Evolutionary conservation across 2,329 filamentous ascomycete genomes (phyloP), one percentile per base, ranked within the genome.

Genomic region (Apiospora hydei): DNA sequence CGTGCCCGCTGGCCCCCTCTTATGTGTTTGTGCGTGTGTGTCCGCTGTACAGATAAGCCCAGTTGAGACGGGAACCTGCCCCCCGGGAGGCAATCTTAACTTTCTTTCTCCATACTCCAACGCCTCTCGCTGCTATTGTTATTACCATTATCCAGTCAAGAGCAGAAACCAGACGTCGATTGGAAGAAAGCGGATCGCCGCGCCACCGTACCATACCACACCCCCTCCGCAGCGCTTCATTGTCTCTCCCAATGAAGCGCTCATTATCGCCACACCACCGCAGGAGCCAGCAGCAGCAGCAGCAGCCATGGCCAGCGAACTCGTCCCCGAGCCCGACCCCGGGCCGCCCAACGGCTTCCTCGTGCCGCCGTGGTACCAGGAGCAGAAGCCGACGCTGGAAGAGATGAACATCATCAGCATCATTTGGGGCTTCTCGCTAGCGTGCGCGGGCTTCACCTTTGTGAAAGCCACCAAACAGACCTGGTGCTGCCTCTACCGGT

Each of bases 401-500:
- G 67, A 68, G 21, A 46, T 68, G 43, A 68, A 68, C 43, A 46
- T 49, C 43, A 38, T 49, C 24, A 68, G 67, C 46, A 68, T 68
- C 24, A 49, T 68, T 7, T 68, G 67, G 67, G 67, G 67, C 24
- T 68, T 49, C 43, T 68, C 67, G 43, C 43, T 68, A 4, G 67
- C 43, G 16, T 68, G 67, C 43, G 67, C 67, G 43, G 44, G 24
- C 43, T 47, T 68, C 43, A 68, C 67, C 67, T 21, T 68, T 4
- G 46, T 49, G 14, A 68, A 68, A 24, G 67, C 46, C 14, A 11
- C 10, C 67, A 11, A 30, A 30, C 67, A 68, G 43, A 68, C 53
- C 1, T 61, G 53, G 53, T 38, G 46, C 44, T 46, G 70, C n/a
- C 74, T 78, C 30, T 71, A 72, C 24, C 71, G 74, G 46, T n/a